A percentile compares a stretch with the other conserved stretches of the same genome.
phyloP scores from a whole-genome alignment of 352 stramenopile species.

The Globisporangium nagaii region DNA sequence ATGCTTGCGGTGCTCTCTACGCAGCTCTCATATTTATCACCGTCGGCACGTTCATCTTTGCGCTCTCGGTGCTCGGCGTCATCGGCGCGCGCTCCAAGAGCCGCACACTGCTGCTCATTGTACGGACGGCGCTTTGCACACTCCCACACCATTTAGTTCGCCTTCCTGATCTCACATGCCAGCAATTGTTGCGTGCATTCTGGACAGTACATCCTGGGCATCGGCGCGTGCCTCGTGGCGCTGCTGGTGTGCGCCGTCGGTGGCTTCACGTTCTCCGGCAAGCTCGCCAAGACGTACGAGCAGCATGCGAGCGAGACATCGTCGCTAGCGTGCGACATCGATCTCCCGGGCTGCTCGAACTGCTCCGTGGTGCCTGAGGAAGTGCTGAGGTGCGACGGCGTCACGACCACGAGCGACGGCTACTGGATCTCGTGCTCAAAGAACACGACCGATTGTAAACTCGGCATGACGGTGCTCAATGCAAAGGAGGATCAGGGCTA shows the following conservation, averaged over 20 bases:
- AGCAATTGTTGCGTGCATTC: neutral
- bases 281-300: conserved; percentile 50
- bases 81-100: conserved; percentile 71
- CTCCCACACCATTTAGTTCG: neutral
- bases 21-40: conserved; percentile 67
- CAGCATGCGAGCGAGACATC: conserved; percentile 25
- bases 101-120: conserved; percentile 65
- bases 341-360: conserved; percentile 67
- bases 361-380: conserved; percentile 35
- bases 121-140: conserved; percentile 22
- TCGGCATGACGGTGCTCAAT: conserved; percentile 56
- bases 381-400: conserved; percentile 35
- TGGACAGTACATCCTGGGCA: conserved; percentile 66
- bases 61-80: conserved; percentile 58
- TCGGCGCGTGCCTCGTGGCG: conserved; percentile 48
- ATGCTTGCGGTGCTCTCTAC: neutral
- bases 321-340: conserved; percentile 61
- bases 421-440: conserved; percentile 42
- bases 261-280: conserved; percentile 63
- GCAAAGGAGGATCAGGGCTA: conserved; percentile 45
- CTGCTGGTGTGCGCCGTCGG: conserved; percentile 56
- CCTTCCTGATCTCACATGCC: too few species aligned
- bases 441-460: conserved; percentile 20
- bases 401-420: conserved; percentile 23
- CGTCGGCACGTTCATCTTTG: conserved; percentile 59